A percentile compares a stretch with the other conserved stretches of the same genome.
These are phyloP conservation scores for Trichoderma sp. DNA, from an alignment of 2,329 filamentous ascomycete genomes.

Conservation along the genomic window DNA sequence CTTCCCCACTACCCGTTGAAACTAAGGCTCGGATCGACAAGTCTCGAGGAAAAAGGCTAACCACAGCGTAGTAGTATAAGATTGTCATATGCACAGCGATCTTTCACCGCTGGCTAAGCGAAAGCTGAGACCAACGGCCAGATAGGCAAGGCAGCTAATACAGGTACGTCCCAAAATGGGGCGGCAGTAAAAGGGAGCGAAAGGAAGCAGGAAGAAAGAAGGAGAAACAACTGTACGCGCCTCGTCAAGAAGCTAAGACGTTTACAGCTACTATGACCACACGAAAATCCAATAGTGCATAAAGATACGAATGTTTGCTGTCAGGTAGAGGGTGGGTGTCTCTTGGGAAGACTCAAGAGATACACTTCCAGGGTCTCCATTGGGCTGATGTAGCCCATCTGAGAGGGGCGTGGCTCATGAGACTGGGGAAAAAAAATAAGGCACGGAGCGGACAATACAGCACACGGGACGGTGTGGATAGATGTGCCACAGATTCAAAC, in stretches of 20 bases:
- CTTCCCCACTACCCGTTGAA: background rate
- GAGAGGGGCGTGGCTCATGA: background rate
- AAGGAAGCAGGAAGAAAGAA: background rate
- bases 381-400: background rate
- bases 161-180: background rate
- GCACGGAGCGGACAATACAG: background rate
- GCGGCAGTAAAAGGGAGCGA: background rate
- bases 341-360: constrained; percentile 10
- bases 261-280: background rate
- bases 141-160: background rate
- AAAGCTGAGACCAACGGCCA: background rate
- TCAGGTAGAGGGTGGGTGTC: background rate
- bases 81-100: background rate
- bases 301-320: background rate
- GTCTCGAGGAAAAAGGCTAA: background rate
- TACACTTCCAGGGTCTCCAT: background rate
- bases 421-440: background rate
- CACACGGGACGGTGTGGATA: background rate
- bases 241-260: background rate
- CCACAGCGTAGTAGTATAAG: background rate
- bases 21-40: constrained; percentile 6
- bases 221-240: background rate
- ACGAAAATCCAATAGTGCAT: background rate
- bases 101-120: background rate
- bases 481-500: background rate